Evolutionary conservation across 306 rosid species (phyloP).

Genomic region (Sesbania bispinosa): DNA sequence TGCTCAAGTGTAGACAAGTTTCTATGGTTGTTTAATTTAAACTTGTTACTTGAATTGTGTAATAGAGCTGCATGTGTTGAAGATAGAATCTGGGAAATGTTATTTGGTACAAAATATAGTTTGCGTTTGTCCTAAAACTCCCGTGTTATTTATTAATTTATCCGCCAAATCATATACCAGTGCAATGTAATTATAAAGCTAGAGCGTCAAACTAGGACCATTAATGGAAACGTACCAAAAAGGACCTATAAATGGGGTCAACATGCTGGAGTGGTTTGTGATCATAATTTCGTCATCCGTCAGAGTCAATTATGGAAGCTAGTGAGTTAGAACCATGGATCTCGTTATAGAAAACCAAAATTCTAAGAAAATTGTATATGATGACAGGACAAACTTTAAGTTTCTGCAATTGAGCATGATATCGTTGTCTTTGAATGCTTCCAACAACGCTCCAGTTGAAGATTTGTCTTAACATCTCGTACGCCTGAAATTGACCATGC

Average conservation of each 20-base stretch:
- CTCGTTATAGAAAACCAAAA: not conserved
- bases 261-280: not conserved
- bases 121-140: constrained; percentile 12
- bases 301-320: not conserved
- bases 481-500: not conserved
- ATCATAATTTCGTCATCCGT: not conserved
- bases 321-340: not conserved
- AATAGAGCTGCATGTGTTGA: constrained; percentile 22
- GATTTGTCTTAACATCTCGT: not conserved
- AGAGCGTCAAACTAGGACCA: not conserved
- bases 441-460: not conserved
- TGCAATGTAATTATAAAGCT: not conserved
- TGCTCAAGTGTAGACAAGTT: constrained; percentile 18
- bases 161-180: not conserved
- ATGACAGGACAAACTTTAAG: not conserved
- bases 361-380: not conserved
- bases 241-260: not conserved
- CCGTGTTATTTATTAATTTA: not conserved
- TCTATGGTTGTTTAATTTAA: constrained; percentile 12
- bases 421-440: not conserved
- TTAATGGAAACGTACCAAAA: not conserved
- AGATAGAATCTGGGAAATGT: constrained; percentile 19
- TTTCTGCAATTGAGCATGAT: not conserved
- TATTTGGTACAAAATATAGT: constrained; percentile 22
- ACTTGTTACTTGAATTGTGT: constrained; percentile 27